Percentiles rank a stretch among this genome's conserved stretches.
These are phyloP conservation scores for Hansenula anomala DNA, from an alignment of 1,139 yeast species.

Conservation along the genomic window DNA sequence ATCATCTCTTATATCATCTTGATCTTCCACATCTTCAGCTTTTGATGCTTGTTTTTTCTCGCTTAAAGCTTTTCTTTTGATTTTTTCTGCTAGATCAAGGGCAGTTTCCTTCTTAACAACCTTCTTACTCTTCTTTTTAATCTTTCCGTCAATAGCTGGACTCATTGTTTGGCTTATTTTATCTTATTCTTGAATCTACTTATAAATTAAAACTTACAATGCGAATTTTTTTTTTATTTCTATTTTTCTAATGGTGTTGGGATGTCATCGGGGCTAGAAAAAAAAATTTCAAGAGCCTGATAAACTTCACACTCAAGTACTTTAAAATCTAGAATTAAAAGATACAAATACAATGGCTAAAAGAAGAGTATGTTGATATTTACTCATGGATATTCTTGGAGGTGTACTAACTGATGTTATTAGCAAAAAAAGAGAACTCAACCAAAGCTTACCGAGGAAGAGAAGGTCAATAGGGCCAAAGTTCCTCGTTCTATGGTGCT, in stretches of 20 bases:
- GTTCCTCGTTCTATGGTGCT: slow-evolving; percentile 93
- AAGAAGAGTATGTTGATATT: slow-evolving; percentile 37
- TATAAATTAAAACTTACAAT: no score
- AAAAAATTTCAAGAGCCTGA: slow-evolving; percentile 10
- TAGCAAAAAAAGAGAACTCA: slow-evolving; percentile 78
- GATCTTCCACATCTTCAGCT: slow-evolving; percentile 13
- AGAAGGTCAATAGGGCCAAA: slow-evolving; percentile 55
- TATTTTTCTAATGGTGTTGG: slow-evolving; percentile 14
- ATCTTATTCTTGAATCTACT: neutral
- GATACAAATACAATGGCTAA: slow-evolving; percentile 34
- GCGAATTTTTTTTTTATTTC: neutral
- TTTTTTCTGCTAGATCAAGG: slow-evolving; percentile 36
- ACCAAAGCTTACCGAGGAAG: slow-evolving; percentile 60
- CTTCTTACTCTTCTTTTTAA: slow-evolving; percentile 17
- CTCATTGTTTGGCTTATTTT: slow-evolving; percentile 1
- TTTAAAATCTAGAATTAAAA: neutral
- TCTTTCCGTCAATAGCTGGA: slow-evolving; percentile 6
- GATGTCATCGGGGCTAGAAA: slow-evolving; percentile 19
- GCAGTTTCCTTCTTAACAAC: slow-evolving; percentile 19
- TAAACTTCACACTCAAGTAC: no score
- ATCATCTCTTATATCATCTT: slow-evolving; percentile 17
- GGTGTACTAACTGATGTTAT: slow-evolving; percentile 4
- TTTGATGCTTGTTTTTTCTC: slow-evolving; percentile 19
- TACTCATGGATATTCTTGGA: neutral
- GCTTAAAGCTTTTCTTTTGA: slow-evolving; percentile 47